Conservation (phyloP, 1,284 basidiomycete genomes). For the Sporisorium reilianum region DNA sequence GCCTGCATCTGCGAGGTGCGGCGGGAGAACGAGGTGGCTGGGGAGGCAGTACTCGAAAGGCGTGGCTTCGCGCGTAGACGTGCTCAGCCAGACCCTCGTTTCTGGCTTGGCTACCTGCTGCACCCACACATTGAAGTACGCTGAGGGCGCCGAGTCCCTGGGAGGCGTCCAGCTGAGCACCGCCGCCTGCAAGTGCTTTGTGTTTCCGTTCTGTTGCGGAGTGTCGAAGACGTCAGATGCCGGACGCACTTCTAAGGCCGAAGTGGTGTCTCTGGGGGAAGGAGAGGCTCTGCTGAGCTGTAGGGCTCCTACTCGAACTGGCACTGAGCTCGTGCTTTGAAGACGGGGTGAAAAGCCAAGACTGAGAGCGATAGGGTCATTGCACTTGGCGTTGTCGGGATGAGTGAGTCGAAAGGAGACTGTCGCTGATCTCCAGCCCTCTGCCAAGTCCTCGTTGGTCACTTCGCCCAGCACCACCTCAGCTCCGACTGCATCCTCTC, state of each 20-base stretch:
- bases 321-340: not conserved
- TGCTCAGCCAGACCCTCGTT: constrained; percentile 32
- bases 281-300: constrained; percentile 4
- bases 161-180: constrained; percentile 13
- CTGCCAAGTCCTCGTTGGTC: not conserved
- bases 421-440: constrained; percentile 12
- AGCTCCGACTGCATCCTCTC: too few species aligned
- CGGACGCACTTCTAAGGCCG: constrained; percentile 8
- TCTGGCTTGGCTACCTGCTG: constrained; percentile 13
- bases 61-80: constrained; percentile 43
- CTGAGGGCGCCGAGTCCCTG: not conserved
- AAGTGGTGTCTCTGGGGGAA: not conserved
- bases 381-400: not conserved
- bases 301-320: constrained; percentile 26
- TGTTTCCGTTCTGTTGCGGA: not conserved
- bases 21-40: constrained; percentile 4
- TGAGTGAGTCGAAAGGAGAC: not conserved
- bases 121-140: constrained; percentile 35
- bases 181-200: constrained; percentile 1
- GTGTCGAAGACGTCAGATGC: constrained; percentile 5
- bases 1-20: not conserved
- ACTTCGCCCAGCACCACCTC: not conserved
- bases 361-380: constrained; percentile 1
- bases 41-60: constrained; percentile 28
- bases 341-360: constrained; percentile 12